Percentiles rank a stretch among this genome's conserved stretches.
Evolutionary conservation across 257 asterid species (phyloP).

Genomic region (Gynochthodes officinalis): DNA sequence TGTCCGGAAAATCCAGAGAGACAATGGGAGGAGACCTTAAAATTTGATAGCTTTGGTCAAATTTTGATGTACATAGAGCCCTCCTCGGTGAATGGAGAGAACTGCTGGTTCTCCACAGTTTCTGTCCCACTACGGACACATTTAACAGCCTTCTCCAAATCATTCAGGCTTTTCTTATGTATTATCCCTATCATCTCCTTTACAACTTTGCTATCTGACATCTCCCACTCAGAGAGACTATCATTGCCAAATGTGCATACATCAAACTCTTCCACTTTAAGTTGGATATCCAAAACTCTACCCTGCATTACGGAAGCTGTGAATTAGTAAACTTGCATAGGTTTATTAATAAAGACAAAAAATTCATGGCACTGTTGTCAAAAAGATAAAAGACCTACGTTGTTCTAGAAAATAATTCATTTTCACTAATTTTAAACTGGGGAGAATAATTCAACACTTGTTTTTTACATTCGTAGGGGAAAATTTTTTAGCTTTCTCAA

Average conservation of each 20-base stretch:
- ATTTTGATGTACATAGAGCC: constrained; percentile 25
- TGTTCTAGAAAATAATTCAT: neutral
- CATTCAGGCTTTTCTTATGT: neutral
- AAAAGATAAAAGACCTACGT: neutral
- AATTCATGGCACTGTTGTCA: neutral
- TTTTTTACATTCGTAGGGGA: neutral
- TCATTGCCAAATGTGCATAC: neutral
- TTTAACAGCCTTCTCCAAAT: constrained; percentile 4
- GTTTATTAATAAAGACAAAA: neutral
- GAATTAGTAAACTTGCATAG: neutral
- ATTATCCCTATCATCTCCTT: constrained; percentile 1
- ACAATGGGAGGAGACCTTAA: constrained; percentile 56
- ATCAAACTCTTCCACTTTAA: neutral
- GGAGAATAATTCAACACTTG: neutral
- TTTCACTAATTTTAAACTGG: neutral
- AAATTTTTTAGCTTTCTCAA: neutral
- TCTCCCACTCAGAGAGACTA: neutral
- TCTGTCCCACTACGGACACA: neutral
- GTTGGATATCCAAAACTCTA: neutral
- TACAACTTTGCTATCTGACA: neutral
- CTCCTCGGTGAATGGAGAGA: constrained; percentile 13
- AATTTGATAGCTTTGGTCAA: constrained; percentile 21
- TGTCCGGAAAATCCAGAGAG: constrained; percentile 59
- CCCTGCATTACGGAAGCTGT: neutral
- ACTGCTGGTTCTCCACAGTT: neutral